These are phyloP conservation scores for Sodiomyces alkalinus DNA, from an alignment of 2,329 filamentous ascomycete genomes.

Conservation along the genomic window DNA sequence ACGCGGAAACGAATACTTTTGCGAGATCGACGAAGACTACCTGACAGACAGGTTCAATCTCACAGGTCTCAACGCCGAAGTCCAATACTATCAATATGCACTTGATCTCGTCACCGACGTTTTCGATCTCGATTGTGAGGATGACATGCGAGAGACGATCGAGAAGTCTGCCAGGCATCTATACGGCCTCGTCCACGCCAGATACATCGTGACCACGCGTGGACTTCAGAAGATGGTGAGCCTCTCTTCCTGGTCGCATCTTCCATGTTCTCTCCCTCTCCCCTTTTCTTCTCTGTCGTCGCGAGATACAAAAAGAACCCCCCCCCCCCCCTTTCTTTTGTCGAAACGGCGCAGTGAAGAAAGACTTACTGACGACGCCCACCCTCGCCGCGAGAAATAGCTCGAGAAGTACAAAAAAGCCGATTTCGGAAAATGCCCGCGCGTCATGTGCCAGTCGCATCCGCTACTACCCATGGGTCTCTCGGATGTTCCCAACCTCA, in stretches of 20 bases:
- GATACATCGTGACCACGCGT: conserved; percentile 91
- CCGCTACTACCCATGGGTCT: conserved; percentile 90
- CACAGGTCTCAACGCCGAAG: conserved; percentile 90
- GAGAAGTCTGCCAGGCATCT: conserved; percentile 93
- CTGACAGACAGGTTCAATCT: conserved; percentile 96
- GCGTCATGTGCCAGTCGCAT: conserved; percentile 87
- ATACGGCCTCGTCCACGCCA: conserved; percentile 88
- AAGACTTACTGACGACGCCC: not conserved
- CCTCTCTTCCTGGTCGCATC: conserved; percentile 1
- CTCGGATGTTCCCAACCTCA: conserved; percentile 73
- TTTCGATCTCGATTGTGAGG: conserved; percentile 96
- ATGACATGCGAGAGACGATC: conserved; percentile 95
- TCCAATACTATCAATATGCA: conserved; percentile 98
- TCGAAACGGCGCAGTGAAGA: no score
- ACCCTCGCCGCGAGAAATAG: conserved; percentile 26
- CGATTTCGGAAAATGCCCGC: conserved; percentile 95
- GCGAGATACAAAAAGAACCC: no score
- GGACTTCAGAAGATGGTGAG: conserved; percentile 91
- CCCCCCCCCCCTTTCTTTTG: no score
- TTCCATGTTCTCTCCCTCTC: conserved; percentile 1
- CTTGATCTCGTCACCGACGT: conserved; percentile 95
- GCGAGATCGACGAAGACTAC: conserved; percentile 98
- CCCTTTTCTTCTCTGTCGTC: not conserved
- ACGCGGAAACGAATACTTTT: conserved; percentile 96
- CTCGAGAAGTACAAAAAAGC: conserved; percentile 98